Conservation (phyloP, 2,329 filamentous ascomycete species). For the Cordyceps javanica region DNA sequence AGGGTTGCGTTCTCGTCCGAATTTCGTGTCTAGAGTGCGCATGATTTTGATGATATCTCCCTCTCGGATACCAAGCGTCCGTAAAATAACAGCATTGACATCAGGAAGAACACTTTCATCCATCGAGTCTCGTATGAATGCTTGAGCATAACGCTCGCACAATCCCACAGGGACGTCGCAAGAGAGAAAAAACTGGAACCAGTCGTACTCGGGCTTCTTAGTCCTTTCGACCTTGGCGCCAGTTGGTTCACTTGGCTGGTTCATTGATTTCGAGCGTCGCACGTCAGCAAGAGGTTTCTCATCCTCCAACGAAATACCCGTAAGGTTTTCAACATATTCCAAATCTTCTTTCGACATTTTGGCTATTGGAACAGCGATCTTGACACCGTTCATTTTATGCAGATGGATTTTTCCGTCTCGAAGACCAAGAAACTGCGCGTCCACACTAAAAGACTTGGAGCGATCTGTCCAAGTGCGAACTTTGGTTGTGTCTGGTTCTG, state of each 20-base stretch:
- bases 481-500: conserved; percentile 77
- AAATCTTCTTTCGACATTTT: conserved; percentile 97
- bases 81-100: conserved; percentile 74
- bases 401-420: conserved; percentile 96
- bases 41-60: conserved; percentile 96
- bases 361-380: conserved; percentile 88
- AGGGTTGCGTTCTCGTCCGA: conserved; percentile 49
- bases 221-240: conserved; percentile 58
- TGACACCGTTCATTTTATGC: conserved; percentile 96
- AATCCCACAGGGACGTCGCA: conserved; percentile 89
- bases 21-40: conserved; percentile 79
- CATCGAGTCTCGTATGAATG: conserved; percentile 89
- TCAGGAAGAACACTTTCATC: conserved; percentile 88
- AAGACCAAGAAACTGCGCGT: conserved; percentile 90
- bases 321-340: conserved; percentile 84
- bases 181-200: conserved; percentile 96
- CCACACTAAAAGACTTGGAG: conserved; percentile 92
- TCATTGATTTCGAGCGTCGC: conserved; percentile 43
- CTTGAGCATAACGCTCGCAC: conserved; percentile 88
- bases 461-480: conserved; percentile 92
- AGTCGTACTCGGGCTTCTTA: conserved; percentile 78
- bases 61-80: conserved; percentile 88
- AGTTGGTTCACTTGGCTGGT: conserved; percentile 28
- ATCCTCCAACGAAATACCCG: conserved; percentile 87
- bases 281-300: conserved; percentile 90